These are phyloP conservation scores for Penicillium sp. DNA, from an alignment of 2,329 filamentous ascomycete species.

Conservation along the genomic window DNA sequence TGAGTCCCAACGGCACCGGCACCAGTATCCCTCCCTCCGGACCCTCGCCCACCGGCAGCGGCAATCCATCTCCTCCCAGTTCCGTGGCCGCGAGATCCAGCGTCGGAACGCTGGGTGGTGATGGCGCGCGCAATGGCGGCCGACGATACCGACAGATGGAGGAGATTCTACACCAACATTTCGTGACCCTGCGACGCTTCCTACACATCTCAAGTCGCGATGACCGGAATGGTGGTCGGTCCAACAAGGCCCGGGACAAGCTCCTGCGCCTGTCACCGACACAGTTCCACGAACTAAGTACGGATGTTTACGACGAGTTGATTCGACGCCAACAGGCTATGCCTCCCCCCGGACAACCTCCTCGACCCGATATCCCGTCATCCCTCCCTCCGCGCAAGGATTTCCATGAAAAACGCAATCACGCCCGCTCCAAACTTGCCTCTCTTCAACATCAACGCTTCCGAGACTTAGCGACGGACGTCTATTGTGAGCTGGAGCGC, in stretches of 20 bases:
- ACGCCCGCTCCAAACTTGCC: constrained; percentile 92
- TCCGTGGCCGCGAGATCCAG: constrained; percentile 78
- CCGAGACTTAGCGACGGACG: constrained; percentile 89
- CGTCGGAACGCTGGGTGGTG: constrained; percentile 69
- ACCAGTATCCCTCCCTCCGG: constrained; percentile 8
- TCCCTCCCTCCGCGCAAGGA: constrained; percentile 82
- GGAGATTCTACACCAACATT: constrained; percentile 77
- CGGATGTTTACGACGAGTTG: constrained; percentile 95
- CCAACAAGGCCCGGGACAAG: constrained; percentile 93
- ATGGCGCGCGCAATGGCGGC: constrained; percentile 59
- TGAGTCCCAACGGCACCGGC: constrained; percentile 58
- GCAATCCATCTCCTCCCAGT: constrained; percentile 79
- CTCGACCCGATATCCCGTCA: constrained; percentile 60
- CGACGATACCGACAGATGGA: constrained; percentile 65
- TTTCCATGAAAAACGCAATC: constrained; percentile 96
- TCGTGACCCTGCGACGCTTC: constrained; percentile 76
- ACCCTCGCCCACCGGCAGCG: constrained; percentile 30
- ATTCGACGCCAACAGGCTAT: constrained; percentile 77
- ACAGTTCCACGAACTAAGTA: constrained; percentile 96
- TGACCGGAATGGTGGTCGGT: constrained; percentile 72
- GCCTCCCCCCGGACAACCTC: constrained; percentile 47
- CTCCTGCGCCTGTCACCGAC: constrained; percentile 84
- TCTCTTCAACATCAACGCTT: constrained; percentile 87
- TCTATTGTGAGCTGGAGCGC: constrained; percentile 92
- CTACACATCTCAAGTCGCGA: constrained; percentile 72